Evolutionary conservation across 2,329 filamentous ascomycete species (phyloP).

Genomic region (Herpotrichia juniperi): DNA sequence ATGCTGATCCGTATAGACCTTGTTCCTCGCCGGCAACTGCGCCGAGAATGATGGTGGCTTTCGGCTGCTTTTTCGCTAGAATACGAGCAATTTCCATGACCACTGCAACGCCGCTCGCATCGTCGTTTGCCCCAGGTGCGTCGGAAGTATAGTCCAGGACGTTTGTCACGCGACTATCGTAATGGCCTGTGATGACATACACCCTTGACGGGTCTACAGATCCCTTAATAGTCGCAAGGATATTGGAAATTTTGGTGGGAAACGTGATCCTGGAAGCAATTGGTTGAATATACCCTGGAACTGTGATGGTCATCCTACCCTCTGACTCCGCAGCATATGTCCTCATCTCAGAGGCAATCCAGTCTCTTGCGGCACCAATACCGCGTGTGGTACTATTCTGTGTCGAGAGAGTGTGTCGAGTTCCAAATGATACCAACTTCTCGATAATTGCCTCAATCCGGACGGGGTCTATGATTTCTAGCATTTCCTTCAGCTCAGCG

Average conservation of each 20-base stretch:
- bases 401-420: conserved; percentile 61
- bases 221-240: conserved; percentile 56
- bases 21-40: conserved; percentile 66
- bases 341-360: conserved; percentile 60
- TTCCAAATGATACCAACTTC: conserved; percentile 63
- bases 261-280: conserved; percentile 56
- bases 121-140: conserved; percentile 64
- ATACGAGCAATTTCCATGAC: conserved; percentile 63
- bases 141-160: conserved; percentile 58
- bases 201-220: conserved; percentile 54
- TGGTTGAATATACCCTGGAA: conserved; percentile 59
- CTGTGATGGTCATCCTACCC: conserved; percentile 58
- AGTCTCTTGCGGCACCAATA: conserved; percentile 63
- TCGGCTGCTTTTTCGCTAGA: conserved; percentile 54
- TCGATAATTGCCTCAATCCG: conserved; percentile 59
- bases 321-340: conserved; percentile 55
- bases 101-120: conserved; percentile 62
- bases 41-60: conserved; percentile 62
- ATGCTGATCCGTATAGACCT: conserved; percentile 58
- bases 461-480: conserved; percentile 47
- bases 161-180: conserved; percentile 60
- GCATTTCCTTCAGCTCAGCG: conserved; percentile 46
- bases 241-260: conserved; percentile 60
- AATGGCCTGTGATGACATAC: conserved; percentile 63
- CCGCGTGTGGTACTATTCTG: conserved; percentile 59